phyloP scores from a whole-genome alignment of 2,329 filamentous ascomycete species.

The Metarhizium humberi region DNA sequence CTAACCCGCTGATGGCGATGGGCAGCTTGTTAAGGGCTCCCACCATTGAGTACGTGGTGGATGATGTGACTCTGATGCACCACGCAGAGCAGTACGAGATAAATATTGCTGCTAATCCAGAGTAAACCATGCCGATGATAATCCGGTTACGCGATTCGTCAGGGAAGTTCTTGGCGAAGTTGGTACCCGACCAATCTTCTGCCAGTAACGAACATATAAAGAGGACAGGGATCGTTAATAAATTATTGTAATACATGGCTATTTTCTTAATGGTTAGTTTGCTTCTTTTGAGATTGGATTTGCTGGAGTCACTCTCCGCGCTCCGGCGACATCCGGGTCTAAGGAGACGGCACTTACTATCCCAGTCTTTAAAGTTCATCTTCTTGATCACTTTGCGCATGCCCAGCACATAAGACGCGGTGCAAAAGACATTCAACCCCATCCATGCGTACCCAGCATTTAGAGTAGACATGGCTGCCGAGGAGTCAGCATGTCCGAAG shows the following conservation, averaged over 20 bases:
- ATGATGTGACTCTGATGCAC: constrained; percentile 96
- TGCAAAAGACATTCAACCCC: constrained; percentile 93
- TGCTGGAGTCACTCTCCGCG: neutral
- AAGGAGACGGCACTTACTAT: constrained; percentile 58
- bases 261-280: constrained; percentile 19
- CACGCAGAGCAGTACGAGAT: constrained; percentile 99
- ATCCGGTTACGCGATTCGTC: constrained; percentile 68
- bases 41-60: constrained; percentile 98
- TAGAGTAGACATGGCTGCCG: constrained; percentile 73
- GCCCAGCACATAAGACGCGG: constrained; percentile 75
- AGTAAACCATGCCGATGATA: constrained; percentile 84
- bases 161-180: constrained; percentile 84
- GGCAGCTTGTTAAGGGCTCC: constrained; percentile 97
- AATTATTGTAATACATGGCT: constrained; percentile 99
- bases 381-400: constrained; percentile 99
- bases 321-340: too few species aligned
- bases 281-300: neutral
- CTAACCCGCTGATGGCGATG: constrained; percentile 79
- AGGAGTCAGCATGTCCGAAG: constrained; percentile 48
- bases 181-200: constrained; percentile 86
- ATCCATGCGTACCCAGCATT: constrained; percentile 98
- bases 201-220: constrained; percentile 69
- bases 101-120: constrained; percentile 85
- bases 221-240: constrained; percentile 89
- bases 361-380: constrained; percentile 99